Evolutionary conservation across 2,329 filamentous ascomycete genomes (phyloP).

Genomic region (Epichloe aotearoae): DNA sequence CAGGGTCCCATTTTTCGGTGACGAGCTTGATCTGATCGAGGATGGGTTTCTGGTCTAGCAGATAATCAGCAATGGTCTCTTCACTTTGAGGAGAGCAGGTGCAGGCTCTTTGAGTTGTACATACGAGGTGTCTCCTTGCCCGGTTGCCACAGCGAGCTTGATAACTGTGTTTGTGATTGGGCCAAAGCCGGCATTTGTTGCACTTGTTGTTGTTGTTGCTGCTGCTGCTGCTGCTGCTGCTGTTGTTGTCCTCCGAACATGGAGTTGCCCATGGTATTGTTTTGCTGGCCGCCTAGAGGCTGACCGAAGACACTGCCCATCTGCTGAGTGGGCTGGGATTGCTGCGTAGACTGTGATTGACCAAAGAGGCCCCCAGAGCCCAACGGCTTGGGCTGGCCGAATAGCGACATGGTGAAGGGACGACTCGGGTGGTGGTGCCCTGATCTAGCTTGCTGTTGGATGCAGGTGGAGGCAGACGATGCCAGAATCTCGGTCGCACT

Average conservation of each 20-base stretch:
- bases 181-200: conserved; percentile 29
- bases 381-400: conserved; percentile 25
- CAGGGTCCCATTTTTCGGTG: conserved; percentile 60
- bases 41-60: conserved; percentile 51
- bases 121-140: conserved; percentile 36
- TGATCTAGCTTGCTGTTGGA: conserved; percentile 2
- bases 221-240: conserved; percentile 1
- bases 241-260: conserved; percentile 20
- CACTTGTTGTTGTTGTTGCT: conserved; percentile 23
- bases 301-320: conserved; percentile 18
- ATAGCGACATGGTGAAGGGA: conserved; percentile 22
- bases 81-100: neutral
- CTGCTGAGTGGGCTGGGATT: conserved; percentile 15
- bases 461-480: neutral
- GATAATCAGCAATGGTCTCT: neutral
- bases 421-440: neutral
- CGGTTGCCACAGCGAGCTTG: conserved; percentile 40
- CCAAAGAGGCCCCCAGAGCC: conserved; percentile 22
- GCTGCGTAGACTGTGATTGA: conserved; percentile 23
- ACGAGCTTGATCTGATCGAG: conserved; percentile 61
- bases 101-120: conserved; percentile 7
- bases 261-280: conserved; percentile 16
- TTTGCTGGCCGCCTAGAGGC: conserved; percentile 24
- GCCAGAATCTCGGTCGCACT: neutral
- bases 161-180: conserved; percentile 33